Conservation (phyloP, 2,329 filamentous ascomycete genomes). For the Calonectria montana region DNA sequence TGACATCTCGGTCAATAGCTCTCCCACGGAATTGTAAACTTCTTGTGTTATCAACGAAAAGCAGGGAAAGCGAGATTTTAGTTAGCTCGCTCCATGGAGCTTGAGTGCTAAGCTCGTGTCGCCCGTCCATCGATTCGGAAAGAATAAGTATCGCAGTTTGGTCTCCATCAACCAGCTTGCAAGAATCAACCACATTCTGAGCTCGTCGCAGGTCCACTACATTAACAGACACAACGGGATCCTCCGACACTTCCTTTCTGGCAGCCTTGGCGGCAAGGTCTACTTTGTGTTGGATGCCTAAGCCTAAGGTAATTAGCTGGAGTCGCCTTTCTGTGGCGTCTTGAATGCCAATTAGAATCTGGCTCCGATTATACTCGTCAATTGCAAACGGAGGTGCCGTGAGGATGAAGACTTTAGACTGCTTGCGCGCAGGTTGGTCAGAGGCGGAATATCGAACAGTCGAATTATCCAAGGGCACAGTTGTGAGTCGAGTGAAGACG, state of each 20-base stretch:
- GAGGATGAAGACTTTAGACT: conserved; percentile 76
- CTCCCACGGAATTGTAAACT: conserved; percentile 68
- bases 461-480: conserved; percentile 70
- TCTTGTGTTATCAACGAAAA: conserved; percentile 70
- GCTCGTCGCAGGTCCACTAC: conserved; percentile 66
- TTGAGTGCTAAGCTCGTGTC: conserved; percentile 76
- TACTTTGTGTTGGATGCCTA: conserved; percentile 56
- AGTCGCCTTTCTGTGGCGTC: conserved; percentile 75
- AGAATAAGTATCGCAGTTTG: conserved; percentile 77
- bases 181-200: conserved; percentile 78
- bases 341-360: conserved; percentile 76
- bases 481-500: conserved; percentile 77
- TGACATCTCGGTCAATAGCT: conserved; percentile 63
- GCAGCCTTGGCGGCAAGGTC: conserved; percentile 40
- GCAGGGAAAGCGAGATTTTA: conserved; percentile 71
- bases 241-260: conserved; percentile 33
- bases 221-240: conserved; percentile 43
- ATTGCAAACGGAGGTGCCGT: conserved; percentile 67
- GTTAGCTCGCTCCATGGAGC: conserved; percentile 80
- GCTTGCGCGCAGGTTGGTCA: conserved; percentile 61
- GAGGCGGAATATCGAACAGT: conserved; percentile 71
- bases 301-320: conserved; percentile 72
- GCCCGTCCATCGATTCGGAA: conserved; percentile 72
- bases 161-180: conserved; percentile 74
- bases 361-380: conserved; percentile 64